Percentiles rank a stretch among this genome's conserved stretches.
These are phyloP conservation scores for Kwoniella sp. DNA, from an alignment of 768 basidiomycete species.

Conservation along the genomic window DNA sequence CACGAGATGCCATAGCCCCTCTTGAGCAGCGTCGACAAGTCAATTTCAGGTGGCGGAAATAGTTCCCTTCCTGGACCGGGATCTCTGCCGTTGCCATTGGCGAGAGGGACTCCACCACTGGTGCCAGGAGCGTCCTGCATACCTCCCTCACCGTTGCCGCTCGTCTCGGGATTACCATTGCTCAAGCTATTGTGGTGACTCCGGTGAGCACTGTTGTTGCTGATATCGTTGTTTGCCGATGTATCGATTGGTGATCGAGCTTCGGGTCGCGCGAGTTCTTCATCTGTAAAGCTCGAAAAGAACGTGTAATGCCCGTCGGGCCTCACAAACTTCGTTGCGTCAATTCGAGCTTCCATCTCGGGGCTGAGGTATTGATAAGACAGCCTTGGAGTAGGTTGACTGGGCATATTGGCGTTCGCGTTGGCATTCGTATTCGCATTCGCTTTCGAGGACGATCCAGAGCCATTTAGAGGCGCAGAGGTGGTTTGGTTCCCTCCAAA, in stretches of 20 bases:
- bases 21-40: neutral
- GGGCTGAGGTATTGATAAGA: neutral
- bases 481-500: neutral
- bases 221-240: neutral
- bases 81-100: neutral
- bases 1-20: neutral
- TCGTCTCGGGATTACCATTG: neutral
- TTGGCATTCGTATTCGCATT: neutral
- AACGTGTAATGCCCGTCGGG: neutral
- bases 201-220: neutral
- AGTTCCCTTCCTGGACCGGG: neutral
- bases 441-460: no score
- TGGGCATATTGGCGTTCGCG: neutral
- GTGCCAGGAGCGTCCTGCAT: no score
- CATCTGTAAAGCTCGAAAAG: neutral
- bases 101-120: neutral
- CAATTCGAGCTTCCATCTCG: neutral
- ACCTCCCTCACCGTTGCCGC: neutral
- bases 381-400: neutral
- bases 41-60: neutral
- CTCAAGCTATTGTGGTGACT: neutral
- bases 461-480: neutral
- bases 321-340: neutral
- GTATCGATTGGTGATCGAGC: neutral
- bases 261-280: neutral